Conservation (phyloP, 1,284 basidiomycete genomes). For the Inonotus hispidus region DNA sequence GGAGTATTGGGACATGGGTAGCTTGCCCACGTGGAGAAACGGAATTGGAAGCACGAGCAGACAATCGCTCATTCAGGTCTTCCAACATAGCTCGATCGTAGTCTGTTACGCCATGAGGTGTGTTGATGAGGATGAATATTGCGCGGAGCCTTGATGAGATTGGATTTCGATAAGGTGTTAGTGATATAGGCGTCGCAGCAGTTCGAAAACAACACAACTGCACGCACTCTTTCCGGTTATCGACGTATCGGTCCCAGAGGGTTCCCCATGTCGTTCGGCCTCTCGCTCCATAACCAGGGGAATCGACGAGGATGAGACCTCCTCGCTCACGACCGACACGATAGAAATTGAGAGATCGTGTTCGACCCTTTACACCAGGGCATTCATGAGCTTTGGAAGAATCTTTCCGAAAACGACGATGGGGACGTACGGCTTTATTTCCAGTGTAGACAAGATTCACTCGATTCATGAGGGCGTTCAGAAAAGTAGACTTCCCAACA, state of each 20-base stretch:
- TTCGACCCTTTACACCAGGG: slow-evolving; percentile 48
- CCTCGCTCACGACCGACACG: slow-evolving; percentile 51
- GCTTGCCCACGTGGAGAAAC: slow-evolving; percentile 29
- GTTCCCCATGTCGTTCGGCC: slow-evolving; percentile 69
- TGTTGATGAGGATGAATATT: slow-evolving; percentile 66
- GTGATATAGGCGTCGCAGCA: neutral
- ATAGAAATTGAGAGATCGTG: slow-evolving; percentile 65
- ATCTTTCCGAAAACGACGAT: neutral
- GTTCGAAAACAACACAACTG: neutral
- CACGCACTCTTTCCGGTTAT: slow-evolving; percentile 53
- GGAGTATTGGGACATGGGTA: slow-evolving; percentile 44
- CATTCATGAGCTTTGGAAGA: neutral
- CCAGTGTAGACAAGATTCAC: slow-evolving; percentile 54
- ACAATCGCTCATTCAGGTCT: slow-evolving; percentile 36
- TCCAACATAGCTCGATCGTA: slow-evolving; percentile 57
- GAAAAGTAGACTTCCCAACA: slow-evolving; percentile 66
- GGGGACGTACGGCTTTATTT: slow-evolving; percentile 53
- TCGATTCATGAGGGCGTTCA: slow-evolving; percentile 61
- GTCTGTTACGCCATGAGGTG: slow-evolving; percentile 52
- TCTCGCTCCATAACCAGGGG: slow-evolving; percentile 71
- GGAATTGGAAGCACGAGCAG: slow-evolving; percentile 30
- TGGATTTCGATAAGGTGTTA: neutral
- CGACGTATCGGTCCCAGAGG: slow-evolving; percentile 59
- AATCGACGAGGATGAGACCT: slow-evolving; percentile 62
- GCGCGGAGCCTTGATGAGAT: slow-evolving; percentile 61